These are phyloP conservation scores for Colletotrichum sp. DNA, from an alignment of 2,329 filamentous ascomycete genomes.

Conservation along the genomic window DNA sequence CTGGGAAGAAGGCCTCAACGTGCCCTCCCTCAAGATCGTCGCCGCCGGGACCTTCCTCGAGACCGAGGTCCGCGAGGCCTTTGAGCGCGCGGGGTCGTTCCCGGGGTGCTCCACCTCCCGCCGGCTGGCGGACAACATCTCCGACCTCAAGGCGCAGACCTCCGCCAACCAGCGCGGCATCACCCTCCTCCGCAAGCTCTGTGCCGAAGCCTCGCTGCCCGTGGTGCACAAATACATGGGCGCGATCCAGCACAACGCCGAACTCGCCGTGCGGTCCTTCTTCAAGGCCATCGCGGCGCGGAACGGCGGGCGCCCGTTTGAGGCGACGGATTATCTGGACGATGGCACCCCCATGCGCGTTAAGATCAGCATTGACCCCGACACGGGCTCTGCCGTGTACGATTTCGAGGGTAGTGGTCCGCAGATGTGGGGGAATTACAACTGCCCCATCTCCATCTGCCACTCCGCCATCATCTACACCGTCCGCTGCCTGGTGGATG, in stretches of 20 bases:
- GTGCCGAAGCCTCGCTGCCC: slow-evolving; percentile 35
- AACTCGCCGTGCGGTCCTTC: slow-evolving; percentile 36
- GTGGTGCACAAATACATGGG: slow-evolving; percentile 43
- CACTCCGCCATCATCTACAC: slow-evolving; percentile 44
- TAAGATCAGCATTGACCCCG: slow-evolving; percentile 32
- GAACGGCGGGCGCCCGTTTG: neutral
- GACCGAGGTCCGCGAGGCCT: slow-evolving; percentile 32
- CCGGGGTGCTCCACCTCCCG: slow-evolving; percentile 42
- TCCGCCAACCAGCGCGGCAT: slow-evolving; percentile 48
- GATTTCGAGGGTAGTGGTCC: slow-evolving; percentile 41
- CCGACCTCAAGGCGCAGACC: slow-evolving; percentile 48
- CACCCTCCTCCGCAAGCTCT: slow-evolving; percentile 35
- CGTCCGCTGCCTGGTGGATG: slow-evolving; percentile 38
- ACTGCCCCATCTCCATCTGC: slow-evolving; percentile 39
- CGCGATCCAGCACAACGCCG: slow-evolving; percentile 46
- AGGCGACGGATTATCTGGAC: slow-evolving; percentile 38
- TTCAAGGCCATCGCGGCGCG: slow-evolving; percentile 26
- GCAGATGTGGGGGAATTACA: slow-evolving; percentile 39
- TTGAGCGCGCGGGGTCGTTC: slow-evolving; percentile 36
- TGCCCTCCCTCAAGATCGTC: slow-evolving; percentile 42
- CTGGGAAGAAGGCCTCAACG: slow-evolving; percentile 49
- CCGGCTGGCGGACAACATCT: slow-evolving; percentile 44
- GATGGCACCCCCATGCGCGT: slow-evolving; percentile 40
- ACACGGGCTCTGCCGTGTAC: slow-evolving; percentile 36
- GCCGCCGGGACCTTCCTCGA: slow-evolving; percentile 40